Evolutionary conservation across 371 early-diverging fungal species (phyloP), one percentile per base, ranked within the genome.

Genomic region (Apophysomyces elegans): DNA sequence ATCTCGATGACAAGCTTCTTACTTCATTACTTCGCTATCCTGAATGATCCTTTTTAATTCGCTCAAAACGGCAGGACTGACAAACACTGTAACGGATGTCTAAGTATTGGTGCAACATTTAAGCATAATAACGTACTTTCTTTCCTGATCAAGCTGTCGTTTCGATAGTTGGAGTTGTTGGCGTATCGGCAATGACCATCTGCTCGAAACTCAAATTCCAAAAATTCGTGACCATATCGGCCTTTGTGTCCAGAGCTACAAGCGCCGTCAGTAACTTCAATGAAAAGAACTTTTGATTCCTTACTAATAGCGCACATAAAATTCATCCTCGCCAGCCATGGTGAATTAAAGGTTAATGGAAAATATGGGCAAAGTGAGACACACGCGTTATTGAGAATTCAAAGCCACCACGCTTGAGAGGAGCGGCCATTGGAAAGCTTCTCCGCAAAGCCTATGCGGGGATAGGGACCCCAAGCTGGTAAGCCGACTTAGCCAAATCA

Each of bases 121-220:
- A 32, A 21, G 9, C 14, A 21, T 6, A 32, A 21, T 60, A 35
- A 56, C 79, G 62, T 79, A 93, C 94, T 89, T 75, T 96, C 92
- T 79, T 99, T 99, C 72, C 90, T 85, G 76, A 99, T 98, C 80
- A 99, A 85, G 45, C 91, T 90, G 76, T 98, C 99, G 69, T 96
- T 94, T 78, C 97, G 91, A 84, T 99, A 99, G 78, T 96, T 96
- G 39, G 97, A 96, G 84, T 97, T 94, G 84, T 99, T 99, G 67
- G 97, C 95, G 75, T 99, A 99, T 67, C 96, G 88, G 63, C 95
- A 93, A 58, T 86, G 86, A 47, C 98, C 98, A 69, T 95, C 93
- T 3, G 89, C 84, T 68, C 91, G 84, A 71, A 99, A 90, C 78
- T 98, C 98, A 73, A 98, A 99, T 79, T 97, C 97, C 59, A 99